Conservation (phyloP, 805 yeast species). For the Nakazawaea peltata region DNA sequence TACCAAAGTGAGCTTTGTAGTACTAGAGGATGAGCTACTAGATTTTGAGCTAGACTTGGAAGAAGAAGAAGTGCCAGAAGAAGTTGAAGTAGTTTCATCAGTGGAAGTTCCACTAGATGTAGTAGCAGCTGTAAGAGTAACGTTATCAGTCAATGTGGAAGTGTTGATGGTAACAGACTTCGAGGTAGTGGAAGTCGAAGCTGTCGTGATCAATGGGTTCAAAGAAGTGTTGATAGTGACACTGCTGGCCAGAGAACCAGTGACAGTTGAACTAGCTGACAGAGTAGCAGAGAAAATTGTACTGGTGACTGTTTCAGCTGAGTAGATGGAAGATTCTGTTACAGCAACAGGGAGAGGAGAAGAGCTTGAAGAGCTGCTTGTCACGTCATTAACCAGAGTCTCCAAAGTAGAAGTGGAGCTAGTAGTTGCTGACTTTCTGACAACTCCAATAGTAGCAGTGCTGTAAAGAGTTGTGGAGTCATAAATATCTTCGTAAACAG, state of each 20-base stretch:
- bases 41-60: neutral
- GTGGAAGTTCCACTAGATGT: neutral
- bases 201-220: conserved; percentile 24
- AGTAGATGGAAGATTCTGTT: conserved; percentile 9
- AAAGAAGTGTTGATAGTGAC: conserved; percentile 14
- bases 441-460: conserved; percentile 2
- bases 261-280: neutral
- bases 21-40: neutral
- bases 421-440: conserved; percentile 10
- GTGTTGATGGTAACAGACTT: conserved; percentile 19
- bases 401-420: neutral
- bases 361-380: neutral
- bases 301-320: conserved; percentile 11
- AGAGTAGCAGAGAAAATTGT: conserved; percentile 11
- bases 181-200: conserved; percentile 18
- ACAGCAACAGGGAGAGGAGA: neutral
- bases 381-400: neutral
- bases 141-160: conserved; percentile 14
- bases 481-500: conserved; percentile 10
- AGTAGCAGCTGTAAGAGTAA: conserved; percentile 11
- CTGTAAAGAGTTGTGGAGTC: conserved; percentile 8
- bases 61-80: neutral
- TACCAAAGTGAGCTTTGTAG: neutral
- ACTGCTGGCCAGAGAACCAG: neutral
- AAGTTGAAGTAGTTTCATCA: neutral